Conservation (phyloP, 2,329 filamentous ascomycete species). For the Cyanodermella asteris region DNA sequence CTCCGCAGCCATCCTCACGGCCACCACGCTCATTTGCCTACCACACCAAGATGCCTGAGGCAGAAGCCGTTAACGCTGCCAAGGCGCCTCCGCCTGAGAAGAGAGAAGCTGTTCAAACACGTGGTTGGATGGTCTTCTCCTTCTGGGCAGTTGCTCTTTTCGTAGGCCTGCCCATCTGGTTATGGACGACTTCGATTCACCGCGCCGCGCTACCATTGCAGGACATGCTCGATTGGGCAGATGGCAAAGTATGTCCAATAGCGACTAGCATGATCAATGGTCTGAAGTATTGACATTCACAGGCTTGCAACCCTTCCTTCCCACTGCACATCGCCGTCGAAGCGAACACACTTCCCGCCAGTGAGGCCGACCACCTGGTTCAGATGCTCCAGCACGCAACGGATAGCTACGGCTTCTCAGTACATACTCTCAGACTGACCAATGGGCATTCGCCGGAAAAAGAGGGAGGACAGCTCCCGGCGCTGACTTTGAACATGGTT, state of each 20-base stretch:
- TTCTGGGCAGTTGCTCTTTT: constrained; percentile 78
- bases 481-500: constrained; percentile 48
- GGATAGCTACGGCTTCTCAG: constrained; percentile 67
- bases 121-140: constrained; percentile 56
- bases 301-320: constrained; percentile 78
- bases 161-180: constrained; percentile 84
- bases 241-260: constrained; percentile 47
- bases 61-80: background rate
- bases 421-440: constrained; percentile 53
- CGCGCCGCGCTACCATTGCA: constrained; percentile 63
- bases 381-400: constrained; percentile 67
- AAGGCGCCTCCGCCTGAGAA: constrained; percentile 58
- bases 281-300: too few species aligned
- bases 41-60: too few species aligned
- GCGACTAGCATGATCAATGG: constrained; percentile 1
- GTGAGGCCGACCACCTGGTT: constrained; percentile 51
- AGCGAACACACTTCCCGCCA: constrained; percentile 39
- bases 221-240: constrained; percentile 78
- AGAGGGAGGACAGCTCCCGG: constrained; percentile 10
- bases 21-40: too few species aligned
- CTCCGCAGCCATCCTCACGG: too few species aligned
- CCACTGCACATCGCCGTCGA: constrained; percentile 65
- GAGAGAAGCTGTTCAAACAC: constrained; percentile 42
- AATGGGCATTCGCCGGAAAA: too few species aligned
- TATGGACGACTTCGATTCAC: constrained; percentile 82